Evolutionary conservation across 1,139 yeast species (phyloP).

Genomic region (Ashbya aceris): DNA sequence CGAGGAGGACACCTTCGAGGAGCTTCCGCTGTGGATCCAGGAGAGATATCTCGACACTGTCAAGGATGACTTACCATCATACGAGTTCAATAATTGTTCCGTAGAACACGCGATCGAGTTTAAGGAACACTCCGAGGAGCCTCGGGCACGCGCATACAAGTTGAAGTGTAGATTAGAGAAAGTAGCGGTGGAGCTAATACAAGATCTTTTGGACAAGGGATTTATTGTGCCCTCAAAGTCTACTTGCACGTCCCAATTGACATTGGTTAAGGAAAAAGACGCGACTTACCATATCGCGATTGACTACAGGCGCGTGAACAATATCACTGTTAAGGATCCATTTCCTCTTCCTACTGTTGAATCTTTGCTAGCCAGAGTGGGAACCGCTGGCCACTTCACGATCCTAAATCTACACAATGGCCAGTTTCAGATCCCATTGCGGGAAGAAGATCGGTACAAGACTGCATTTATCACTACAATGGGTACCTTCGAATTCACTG

Average conservation of each 20-base stretch:
- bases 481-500: slow-evolving; percentile 12
- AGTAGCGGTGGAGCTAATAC: slow-evolving; percentile 6
- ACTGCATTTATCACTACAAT: slow-evolving; percentile 13
- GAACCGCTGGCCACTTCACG: slow-evolving; percentile 8
- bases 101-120: slow-evolving; percentile 7
- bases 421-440: slow-evolving; percentile 14
- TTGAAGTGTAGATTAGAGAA: slow-evolving; percentile 6
- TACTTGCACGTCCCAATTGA: slow-evolving; percentile 17
- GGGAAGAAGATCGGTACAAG: slow-evolving; percentile 4
- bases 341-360: slow-evolving; percentile 23
- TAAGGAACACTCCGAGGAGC: slow-evolving; percentile 4
- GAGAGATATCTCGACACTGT: no score
- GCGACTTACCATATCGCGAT: slow-evolving; percentile 17
- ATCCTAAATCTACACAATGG: slow-evolving; percentile 12
- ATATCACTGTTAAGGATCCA: slow-evolving; percentile 16
- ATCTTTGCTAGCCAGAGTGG: slow-evolving; percentile 9
- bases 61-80: no score
- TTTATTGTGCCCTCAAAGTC: slow-evolving; percentile 13
- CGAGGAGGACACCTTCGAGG: no score
- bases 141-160: slow-evolving; percentile 8
- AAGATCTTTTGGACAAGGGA: slow-evolving; percentile 12
- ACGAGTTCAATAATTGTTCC: no score
- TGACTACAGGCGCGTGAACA: slow-evolving; percentile 23
- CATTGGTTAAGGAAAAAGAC: slow-evolving; percentile 20
- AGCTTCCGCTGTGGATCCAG: no score